Evolutionary conservation across 2,329 filamentous ascomycete genomes (phyloP).

Genomic region (Acrodontium crateriforme): DNA sequence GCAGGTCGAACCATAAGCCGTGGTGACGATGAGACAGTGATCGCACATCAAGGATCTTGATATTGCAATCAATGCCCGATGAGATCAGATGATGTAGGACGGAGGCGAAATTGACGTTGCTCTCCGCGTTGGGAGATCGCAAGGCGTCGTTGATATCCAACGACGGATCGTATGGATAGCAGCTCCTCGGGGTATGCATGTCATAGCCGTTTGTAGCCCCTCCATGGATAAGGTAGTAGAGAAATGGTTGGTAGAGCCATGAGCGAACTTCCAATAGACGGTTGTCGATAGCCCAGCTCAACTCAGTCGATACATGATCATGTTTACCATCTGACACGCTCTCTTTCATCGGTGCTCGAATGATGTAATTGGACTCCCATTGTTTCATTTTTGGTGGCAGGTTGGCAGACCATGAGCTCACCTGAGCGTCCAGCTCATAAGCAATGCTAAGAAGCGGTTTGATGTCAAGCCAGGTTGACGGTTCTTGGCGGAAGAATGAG

Average conservation of each 20-base stretch:
- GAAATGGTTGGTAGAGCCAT: slow-evolving; percentile 21
- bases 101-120: too few relatives aligned
- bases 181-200: neutral
- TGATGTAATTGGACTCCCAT: slow-evolving; percentile 5
- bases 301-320: slow-evolving; percentile 13
- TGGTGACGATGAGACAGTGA: slow-evolving; percentile 19
- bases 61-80: slow-evolving; percentile 16
- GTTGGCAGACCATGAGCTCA: slow-evolving; percentile 16
- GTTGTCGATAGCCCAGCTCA: slow-evolving; percentile 18
- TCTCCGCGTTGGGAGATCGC: too few relatives aligned
- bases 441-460: slow-evolving; percentile 15
- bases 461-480: slow-evolving; percentile 13
- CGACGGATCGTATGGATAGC: neutral
- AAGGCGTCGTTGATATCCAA: too few relatives aligned
- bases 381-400: slow-evolving; percentile 18
- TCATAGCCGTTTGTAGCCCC: slow-evolving; percentile 1
- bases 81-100: slow-evolving; percentile 8
- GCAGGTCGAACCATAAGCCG: slow-evolving; percentile 19
- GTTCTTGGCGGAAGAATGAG: slow-evolving; percentile 16
- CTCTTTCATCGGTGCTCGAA: slow-evolving; percentile 2
- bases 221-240: slow-evolving; percentile 18
- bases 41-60: slow-evolving; percentile 14
- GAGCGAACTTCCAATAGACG: slow-evolving; percentile 16
- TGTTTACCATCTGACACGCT: slow-evolving; percentile 3
- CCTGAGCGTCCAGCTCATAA: slow-evolving; percentile 18